Conservation (phyloP, 2,329 filamentous ascomycete species). For the Neopestalotiopsis clavispora region DNA sequence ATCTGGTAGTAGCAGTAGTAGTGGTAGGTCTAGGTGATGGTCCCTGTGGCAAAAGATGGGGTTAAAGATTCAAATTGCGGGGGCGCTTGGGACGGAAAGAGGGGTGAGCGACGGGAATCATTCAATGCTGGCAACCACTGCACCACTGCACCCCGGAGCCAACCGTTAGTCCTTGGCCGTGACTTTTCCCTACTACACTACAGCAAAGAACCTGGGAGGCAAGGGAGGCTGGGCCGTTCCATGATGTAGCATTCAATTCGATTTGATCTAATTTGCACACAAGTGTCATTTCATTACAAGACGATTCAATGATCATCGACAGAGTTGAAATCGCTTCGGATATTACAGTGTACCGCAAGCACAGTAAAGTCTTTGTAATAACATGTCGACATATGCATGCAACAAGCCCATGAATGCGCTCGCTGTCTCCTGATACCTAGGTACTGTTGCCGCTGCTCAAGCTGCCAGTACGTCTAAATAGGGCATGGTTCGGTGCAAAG, state of each 20-base stretch:
- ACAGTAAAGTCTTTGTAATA: too few species aligned
- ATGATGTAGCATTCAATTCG: neutral
- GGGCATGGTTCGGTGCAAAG: too few species aligned
- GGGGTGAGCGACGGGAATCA: neutral
- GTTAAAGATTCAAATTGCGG: slow-evolving; percentile 8
- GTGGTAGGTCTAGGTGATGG: neutral
- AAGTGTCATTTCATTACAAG: too few species aligned
- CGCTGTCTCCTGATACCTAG: too few species aligned
- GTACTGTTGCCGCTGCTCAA: too few species aligned
- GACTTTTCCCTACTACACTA: neutral
- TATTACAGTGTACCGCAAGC: too few species aligned
- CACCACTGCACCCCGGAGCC: neutral
- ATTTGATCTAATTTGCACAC: neutral
- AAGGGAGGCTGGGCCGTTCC: neutral
- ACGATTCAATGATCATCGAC: too few species aligned
- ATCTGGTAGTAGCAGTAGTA: neutral
- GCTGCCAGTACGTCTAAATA: too few species aligned
- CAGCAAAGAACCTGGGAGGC: neutral
- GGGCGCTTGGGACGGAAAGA: neutral
- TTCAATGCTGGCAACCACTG: neutral
- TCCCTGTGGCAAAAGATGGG: slow-evolving; percentile 13
- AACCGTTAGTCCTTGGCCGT: neutral
- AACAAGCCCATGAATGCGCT: too few species aligned
- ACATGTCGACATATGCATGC: too few species aligned
- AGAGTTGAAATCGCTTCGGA: too few species aligned